A percentile compares a stretch with the other conserved stretches of the same genome.
phyloP scores from a whole-genome alignment of 1,284 basidiomycete species.

The Rhodotorula sp. region DNA sequence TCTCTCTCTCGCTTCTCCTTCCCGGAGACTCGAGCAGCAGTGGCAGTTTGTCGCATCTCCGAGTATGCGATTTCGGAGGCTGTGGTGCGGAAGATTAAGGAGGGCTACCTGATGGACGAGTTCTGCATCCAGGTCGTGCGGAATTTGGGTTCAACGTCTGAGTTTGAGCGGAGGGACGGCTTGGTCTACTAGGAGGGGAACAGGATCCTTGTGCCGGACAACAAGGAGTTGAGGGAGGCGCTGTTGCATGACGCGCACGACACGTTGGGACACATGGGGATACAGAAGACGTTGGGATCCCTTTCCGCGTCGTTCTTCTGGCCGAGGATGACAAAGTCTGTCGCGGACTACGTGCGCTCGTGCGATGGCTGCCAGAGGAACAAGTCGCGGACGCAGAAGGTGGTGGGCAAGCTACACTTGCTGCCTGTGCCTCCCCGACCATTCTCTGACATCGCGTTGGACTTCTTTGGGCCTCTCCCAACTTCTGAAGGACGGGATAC shows the following conservation, averaged over 20 bases:
- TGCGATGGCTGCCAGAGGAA: slow-evolving; percentile 31
- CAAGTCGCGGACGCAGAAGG: slow-evolving; percentile 20
- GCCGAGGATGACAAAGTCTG: slow-evolving; percentile 50
- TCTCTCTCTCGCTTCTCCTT: slow-evolving; percentile 31
- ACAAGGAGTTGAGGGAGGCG: slow-evolving; percentile 34
- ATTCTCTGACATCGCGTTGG: slow-evolving; percentile 22
- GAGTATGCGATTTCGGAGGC: slow-evolving; percentile 48
- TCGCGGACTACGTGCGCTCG: background rate
- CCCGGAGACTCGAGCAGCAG: background rate
- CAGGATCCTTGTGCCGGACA: slow-evolving; percentile 48
- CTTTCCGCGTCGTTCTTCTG: slow-evolving; percentile 51
- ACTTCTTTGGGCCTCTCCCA: slow-evolving; percentile 52
- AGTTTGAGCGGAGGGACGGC: slow-evolving; percentile 19
- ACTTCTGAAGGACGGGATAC: slow-evolving; percentile 49
- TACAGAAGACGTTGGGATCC: slow-evolving; percentile 49
- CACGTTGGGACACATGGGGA: slow-evolving; percentile 51
- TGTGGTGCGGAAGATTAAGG: slow-evolving; percentile 43
- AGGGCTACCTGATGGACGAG: slow-evolving; percentile 46
- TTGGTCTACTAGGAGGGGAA: slow-evolving; percentile 47
- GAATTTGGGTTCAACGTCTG: background rate
- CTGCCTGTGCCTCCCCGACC: slow-evolving; percentile 2
- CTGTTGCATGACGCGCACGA: slow-evolving; percentile 47
- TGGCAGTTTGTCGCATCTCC: slow-evolving; percentile 47
- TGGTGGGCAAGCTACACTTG: slow-evolving; percentile 11
- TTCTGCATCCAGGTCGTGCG: slow-evolving; percentile 45